Evolutionary conservation across 805 yeast species (phyloP), one percentile per base, ranked within the genome.

Genomic region (Kodamaea nitidulidarum): DNA sequence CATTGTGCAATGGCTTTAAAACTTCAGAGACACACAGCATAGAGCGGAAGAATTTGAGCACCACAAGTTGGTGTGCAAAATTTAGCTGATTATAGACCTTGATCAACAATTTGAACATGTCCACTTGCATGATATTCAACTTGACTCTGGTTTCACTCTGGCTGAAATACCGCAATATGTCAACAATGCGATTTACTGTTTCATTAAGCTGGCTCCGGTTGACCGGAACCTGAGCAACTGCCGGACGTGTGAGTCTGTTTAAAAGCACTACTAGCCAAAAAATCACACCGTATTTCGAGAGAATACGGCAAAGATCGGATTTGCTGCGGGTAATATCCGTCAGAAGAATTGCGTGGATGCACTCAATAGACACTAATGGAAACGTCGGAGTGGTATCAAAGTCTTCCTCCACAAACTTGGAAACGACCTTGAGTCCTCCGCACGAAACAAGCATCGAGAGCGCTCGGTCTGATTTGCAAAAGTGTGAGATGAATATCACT

Each of bases 111-210:
- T 71, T 65, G 50, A 72, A 67, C 8, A 68, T 51, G 35, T 66
- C 72, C 2, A 60, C 47, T 35, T 56, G 63, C 7, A 72, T 56
- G 27, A 69, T 63, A 38, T 59, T 60, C 15, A 54, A 43, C 37
- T 76, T 52, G 9, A 74, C 75, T 35, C 66, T 59, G 1, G 68
- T 65, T 35, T 75, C 79, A 2, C 75, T 61, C 38, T 67, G 72
- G 26, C 73, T 70, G 48, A 74, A 71, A 27, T 51, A 57, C 38
- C 59, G 60, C n/a, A 67, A 44, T 4, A 73, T 68, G 12, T 56
- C 56, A 18, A 73, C 54, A 7, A 65, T 56, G 38, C 60, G 55
- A 29, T 65, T 63, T 3, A 63, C 48, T 1, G 54, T 39, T 1
- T 20, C 17, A 3, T 36, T 32, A 3, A 44, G 28, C 12, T 29